Conservation (phyloP, 257 asterid genomes). For the Capsicum pubescens region DNA sequence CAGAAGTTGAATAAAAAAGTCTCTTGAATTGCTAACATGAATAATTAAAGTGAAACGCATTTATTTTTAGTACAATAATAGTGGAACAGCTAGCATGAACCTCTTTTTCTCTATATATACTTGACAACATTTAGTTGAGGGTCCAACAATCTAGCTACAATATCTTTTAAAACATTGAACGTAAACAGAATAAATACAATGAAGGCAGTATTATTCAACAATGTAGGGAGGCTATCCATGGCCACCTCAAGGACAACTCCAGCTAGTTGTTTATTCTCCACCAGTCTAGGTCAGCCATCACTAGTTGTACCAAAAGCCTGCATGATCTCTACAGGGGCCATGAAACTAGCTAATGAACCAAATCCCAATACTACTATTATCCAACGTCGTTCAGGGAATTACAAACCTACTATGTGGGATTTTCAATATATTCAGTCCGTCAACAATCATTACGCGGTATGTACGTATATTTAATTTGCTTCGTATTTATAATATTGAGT, state of each 20-base stretch:
- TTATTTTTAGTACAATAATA: no score
- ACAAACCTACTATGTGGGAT: conserved; percentile 45
- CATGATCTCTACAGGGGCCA: background rate
- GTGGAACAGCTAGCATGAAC: no score
- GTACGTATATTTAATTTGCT: no score
- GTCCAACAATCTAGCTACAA: background rate
- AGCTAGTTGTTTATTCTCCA: background rate
- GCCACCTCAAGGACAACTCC: background rate
- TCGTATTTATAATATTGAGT: background rate
- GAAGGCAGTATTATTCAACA: background rate
- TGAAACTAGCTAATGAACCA: background rate
- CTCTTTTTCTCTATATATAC: background rate
- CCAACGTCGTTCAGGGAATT: conserved; percentile 41
- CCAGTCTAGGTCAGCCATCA: background rate
- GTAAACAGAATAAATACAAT: background rate
- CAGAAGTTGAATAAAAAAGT: no score
- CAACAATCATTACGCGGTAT: conserved; percentile 32
- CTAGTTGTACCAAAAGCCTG: background rate
- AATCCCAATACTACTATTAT: background rate
- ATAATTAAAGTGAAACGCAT: no score
- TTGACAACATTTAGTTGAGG: background rate
- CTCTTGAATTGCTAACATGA: no score
- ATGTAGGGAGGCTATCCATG: background rate
- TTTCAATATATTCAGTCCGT: conserved; percentile 48
- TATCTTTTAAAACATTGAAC: background rate